phyloP scores from a whole-genome alignment of 1,139 yeast genomes.

The Hanseniaspora uvarum region DNA sequence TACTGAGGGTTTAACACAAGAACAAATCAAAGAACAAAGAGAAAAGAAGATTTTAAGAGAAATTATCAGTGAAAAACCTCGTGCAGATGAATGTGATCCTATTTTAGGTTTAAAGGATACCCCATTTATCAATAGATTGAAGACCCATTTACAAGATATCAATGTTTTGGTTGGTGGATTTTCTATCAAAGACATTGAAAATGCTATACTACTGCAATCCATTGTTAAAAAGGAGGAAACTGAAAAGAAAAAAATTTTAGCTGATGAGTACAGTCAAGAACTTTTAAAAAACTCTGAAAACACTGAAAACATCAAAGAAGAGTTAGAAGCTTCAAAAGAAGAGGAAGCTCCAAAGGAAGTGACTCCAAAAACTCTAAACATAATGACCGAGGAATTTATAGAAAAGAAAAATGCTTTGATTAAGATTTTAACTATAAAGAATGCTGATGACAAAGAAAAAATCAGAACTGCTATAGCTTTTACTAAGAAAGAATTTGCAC shows the following conservation, averaged over 20 bases:
- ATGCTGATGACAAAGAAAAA: slow-evolving; percentile 52
- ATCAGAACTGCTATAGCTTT: slow-evolving; percentile 49
- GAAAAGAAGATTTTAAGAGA: slow-evolving; percentile 13
- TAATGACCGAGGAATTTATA: slow-evolving; percentile 36
- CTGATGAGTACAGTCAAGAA: slow-evolving; percentile 5
- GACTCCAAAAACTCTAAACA: not conserved
- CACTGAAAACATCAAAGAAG: not conserved
- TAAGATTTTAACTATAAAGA: slow-evolving; percentile 65
- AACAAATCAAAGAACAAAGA: slow-evolving; percentile 4
- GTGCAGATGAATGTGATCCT: slow-evolving; percentile 45
- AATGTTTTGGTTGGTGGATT: slow-evolving; percentile 50
- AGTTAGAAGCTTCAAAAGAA: not conserved
- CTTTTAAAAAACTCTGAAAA: not conserved
- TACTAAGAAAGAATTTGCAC: slow-evolving; percentile 69
- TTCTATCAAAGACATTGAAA: slow-evolving; percentile 57
- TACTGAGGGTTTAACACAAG: not conserved
- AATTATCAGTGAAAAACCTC: slow-evolving; percentile 10
- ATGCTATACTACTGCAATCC: slow-evolving; percentile 62
- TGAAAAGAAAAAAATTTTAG: not conserved
- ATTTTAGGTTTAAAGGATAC: slow-evolving; percentile 63
- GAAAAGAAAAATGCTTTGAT: slow-evolving; percentile 58
- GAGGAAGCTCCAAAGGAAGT: not conserved
- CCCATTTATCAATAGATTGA: slow-evolving; percentile 60
- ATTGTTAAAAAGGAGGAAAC: slow-evolving; percentile 39
- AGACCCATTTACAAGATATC: slow-evolving; percentile 55